A percentile compares a stretch with the other conserved stretches of the same genome.
Conservation (phyloP, 257 asterid genomes). For the Phtheirospermum japonicum region DNA sequence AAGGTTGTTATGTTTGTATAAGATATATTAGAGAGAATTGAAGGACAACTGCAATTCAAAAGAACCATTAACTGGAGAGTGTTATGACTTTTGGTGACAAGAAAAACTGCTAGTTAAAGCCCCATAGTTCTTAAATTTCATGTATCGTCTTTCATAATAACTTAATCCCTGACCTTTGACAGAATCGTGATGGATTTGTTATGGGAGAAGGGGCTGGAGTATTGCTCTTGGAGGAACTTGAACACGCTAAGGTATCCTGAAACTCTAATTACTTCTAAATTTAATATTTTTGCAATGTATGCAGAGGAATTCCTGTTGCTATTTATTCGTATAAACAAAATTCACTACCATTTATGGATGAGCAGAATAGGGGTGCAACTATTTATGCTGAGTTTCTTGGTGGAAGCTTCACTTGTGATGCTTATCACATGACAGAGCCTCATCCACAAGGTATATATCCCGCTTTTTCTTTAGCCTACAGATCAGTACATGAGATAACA, state of each 20-base stretch:
- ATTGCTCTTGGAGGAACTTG: constrained; percentile 82
- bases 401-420: constrained; percentile 97
- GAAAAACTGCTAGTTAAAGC: constrained; percentile 12
- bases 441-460: constrained; percentile 78
- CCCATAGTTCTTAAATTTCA: not conserved
- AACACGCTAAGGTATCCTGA: constrained; percentile 70
- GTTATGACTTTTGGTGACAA: constrained; percentile 1
- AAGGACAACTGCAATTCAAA: not conserved
- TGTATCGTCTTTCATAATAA: constrained; percentile 4
- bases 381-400: constrained; percentile 95
- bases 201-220: constrained; percentile 97
- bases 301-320: not conserved
- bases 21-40: constrained; percentile 9
- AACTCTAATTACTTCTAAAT: constrained; percentile 8
- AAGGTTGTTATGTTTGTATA: constrained; percentile 8
- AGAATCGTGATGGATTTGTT: constrained; percentile 91
- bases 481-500: not conserved
- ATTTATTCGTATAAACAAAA: constrained; percentile 9
- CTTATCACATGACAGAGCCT: constrained; percentile 98
- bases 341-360: constrained; percentile 27
- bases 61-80: constrained; percentile 9
- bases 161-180: constrained; percentile 27
- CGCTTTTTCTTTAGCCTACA: not conserved
- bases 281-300: constrained; percentile 3
- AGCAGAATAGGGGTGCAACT: constrained; percentile 87